Percentiles rank a stretch among this genome's conserved stretches.
These are phyloP conservation scores for Fusarium sp. DNA, from an alignment of 2,329 filamentous ascomycete genomes.

Conservation along the genomic window DNA sequence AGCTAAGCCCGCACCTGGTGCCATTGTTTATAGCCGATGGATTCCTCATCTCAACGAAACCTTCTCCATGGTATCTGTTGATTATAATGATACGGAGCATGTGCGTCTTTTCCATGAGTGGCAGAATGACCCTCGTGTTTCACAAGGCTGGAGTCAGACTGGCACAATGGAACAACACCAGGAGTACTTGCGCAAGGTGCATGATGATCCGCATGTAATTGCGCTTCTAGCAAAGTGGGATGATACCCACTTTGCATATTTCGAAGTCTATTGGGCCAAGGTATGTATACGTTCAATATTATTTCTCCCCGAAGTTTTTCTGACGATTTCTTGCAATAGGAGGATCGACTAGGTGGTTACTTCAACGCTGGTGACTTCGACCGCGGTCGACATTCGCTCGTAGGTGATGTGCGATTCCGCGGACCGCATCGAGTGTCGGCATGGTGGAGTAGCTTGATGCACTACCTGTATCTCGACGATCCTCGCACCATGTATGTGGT, in stretches of 20 bases:
- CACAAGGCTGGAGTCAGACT: slow-evolving; percentile 83
- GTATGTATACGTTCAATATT: slow-evolving; percentile 47
- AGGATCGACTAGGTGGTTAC: slow-evolving; percentile 68
- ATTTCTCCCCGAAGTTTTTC: not conserved
- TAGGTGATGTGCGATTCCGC: slow-evolving; percentile 70
- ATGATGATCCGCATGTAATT: slow-evolving; percentile 78
- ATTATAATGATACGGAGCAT: slow-evolving; percentile 74
- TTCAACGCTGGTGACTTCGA: slow-evolving; percentile 68
- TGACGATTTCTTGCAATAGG: slow-evolving; percentile 50
- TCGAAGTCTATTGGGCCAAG: slow-evolving; percentile 83
- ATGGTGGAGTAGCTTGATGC: slow-evolving; percentile 73
- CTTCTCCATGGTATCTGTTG: slow-evolving; percentile 81
- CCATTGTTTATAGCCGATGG: slow-evolving; percentile 81
- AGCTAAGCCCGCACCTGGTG: slow-evolving; percentile 77
- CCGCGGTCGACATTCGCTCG: slow-evolving; percentile 69
- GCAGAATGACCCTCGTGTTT: slow-evolving; percentile 87
- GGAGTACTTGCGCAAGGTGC: slow-evolving; percentile 75
- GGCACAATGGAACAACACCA: slow-evolving; percentile 81
- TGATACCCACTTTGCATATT: slow-evolving; percentile 79
- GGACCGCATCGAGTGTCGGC: slow-evolving; percentile 71
- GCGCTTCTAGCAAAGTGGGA: slow-evolving; percentile 79
- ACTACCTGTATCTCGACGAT: slow-evolving; percentile 73
- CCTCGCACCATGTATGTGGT: slow-evolving; percentile 68
- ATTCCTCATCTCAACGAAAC: slow-evolving; percentile 81
- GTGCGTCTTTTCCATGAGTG: slow-evolving; percentile 79